Base-by-base conservation (phyloP, 148 eudicot species). In the Rhododendron mucronatum region DNA sequence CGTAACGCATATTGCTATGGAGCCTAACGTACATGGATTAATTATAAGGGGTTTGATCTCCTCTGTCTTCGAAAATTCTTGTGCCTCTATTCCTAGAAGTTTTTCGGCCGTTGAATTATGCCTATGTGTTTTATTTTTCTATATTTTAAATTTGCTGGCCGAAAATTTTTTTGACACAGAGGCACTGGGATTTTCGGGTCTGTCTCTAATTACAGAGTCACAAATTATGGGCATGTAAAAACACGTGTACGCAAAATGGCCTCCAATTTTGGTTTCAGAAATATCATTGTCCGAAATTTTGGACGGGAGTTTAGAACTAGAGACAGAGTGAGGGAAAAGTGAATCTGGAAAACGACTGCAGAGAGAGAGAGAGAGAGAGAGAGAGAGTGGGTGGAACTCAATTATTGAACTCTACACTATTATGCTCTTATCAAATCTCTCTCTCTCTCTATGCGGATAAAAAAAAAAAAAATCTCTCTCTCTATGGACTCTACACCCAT, bases 241-340 rank as follows among this genome's bases (percentile, higher is more conserved):
- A 87, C 84, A 87, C 47, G 86, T 73, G 89, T 74, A 13, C 28
- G 35, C 87, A 28, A 21, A 59, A 74, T 85, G 87, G 87, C 82
- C 87, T 12, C 23, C 85, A 81, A 74, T 3, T 53, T 81, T 30
- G 69, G 47, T 18, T 26, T 61, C 30, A 53, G 51, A 84, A 53
- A 75, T 71, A 61, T 81, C 79, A 41, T 65, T 45, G 48, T n/a
- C 10, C 14, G 33, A 41, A 65, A 65, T 14, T 63, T 45, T 67
- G 28, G 20, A 26, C 30, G 3, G 75, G 5, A 14, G 3, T 71
- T 3, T 30, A 1, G 37, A 71, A 26, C 76, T 71, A 14, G 35
- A 33, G 41, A 71, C 37, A 30, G 39, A 30, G 20, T 5, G 76
- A 30, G 76, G 13, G 76, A 14, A 30, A n/a, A 67, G 73, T 26